Evolutionary conservation across 2,329 filamentous ascomycete genomes (phyloP).

Genomic region (Phaeophleospora eucalypticola): DNA sequence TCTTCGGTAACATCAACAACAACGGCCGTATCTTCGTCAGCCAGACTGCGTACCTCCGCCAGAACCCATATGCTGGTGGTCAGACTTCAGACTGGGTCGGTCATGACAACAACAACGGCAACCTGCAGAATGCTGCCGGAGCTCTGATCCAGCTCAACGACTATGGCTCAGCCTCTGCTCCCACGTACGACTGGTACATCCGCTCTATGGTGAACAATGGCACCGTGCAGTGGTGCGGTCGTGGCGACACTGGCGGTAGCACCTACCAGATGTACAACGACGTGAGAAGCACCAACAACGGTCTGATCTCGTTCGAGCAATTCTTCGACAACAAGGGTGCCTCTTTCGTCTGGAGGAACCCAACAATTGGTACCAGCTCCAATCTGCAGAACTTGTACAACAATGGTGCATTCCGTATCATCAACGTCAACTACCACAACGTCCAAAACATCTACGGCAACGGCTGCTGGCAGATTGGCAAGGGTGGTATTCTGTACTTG

Average conservation of each 20-base stretch:
- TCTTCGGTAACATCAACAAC: conserved; percentile 11
- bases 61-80: conserved; percentile 1
- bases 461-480: conserved; percentile 12
- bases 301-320: conserved; percentile 14
- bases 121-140: conserved; percentile 6
- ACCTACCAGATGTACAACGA: conserved; percentile 1
- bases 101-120: conserved; percentile 12
- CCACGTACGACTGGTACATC: conserved; percentile 9
- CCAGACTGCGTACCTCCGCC: conserved; percentile 2
- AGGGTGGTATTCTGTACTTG: conserved; percentile 8
- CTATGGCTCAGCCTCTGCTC: conserved; percentile 1
- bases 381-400: conserved; percentile 9
- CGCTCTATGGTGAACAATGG: conserved; percentile 5
- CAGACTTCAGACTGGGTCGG: conserved; percentile 10
- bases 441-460: conserved; percentile 11
- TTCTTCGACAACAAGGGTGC: conserved; percentile 6
- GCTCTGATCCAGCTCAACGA: conserved; percentile 11
- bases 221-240: conserved; percentile 11
- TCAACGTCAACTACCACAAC: conserved; percentile 10
- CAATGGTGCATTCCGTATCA: conserved; percentile 13
- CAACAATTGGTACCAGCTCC: not conserved
- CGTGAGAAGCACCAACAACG: conserved; percentile 4
- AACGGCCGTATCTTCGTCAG: conserved; percentile 7
- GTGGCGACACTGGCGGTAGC: conserved; percentile 10
- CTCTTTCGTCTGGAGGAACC: conserved; percentile 6